Evolutionary conservation across 768 basidiomycete species (phyloP).

Genomic region (Sporobolomyces pararoseus): DNA sequence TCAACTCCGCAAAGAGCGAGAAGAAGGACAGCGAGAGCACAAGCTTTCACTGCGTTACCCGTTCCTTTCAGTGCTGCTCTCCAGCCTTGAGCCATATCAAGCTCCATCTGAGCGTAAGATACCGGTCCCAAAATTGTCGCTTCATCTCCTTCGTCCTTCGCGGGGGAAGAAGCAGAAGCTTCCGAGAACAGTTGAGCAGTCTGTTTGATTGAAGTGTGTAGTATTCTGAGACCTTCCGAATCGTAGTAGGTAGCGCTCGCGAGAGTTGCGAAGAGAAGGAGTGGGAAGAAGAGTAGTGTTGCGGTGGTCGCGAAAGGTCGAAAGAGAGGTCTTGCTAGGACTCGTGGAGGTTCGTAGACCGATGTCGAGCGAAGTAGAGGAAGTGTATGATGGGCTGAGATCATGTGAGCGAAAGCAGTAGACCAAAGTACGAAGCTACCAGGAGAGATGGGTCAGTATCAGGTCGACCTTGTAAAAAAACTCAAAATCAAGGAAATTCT

Average conservation of each 20-base stretch:
- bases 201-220: background rate
- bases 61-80: background rate
- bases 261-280: background rate
- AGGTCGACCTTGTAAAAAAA: background rate
- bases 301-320: conserved; percentile 13
- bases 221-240: background rate
- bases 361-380: conserved; percentile 1
- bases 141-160: background rate
- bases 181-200: background rate
- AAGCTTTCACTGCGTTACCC: background rate
- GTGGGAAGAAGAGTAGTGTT: background rate
- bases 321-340: conserved; percentile 1
- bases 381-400: conserved; percentile 7
- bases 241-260: conserved; percentile 1
- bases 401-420: conserved; percentile 1
- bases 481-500: background rate
- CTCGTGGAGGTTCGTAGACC: background rate
- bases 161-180: too few relatives aligned
- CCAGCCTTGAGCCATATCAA: background rate
- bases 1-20: conserved; percentile 1
- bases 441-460: background rate
- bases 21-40: background rate
- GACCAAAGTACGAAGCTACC: conserved; percentile 5
- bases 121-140: background rate
- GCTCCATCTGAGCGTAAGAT: background rate